Conservation (phyloP, 1,284 basidiomycete species). For the Wallemia hederae region DNA sequence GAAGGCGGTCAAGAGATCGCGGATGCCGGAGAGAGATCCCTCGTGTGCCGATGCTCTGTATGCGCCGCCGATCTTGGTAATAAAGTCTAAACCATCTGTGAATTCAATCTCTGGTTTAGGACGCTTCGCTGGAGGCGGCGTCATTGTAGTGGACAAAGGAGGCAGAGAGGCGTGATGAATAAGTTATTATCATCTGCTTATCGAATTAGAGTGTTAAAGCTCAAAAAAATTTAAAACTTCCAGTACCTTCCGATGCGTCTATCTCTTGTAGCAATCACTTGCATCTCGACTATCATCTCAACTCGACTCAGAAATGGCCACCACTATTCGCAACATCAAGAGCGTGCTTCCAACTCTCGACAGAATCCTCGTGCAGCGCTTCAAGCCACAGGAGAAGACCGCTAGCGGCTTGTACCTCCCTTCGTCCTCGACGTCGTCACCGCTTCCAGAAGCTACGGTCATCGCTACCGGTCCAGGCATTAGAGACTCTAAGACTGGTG, state of each 20-base stretch:
- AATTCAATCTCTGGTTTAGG: background rate
- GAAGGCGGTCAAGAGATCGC: background rate
- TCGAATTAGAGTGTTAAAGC: background rate
- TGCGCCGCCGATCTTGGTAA: background rate
- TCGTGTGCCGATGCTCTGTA: background rate
- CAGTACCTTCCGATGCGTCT: background rate
- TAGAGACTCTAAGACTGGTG: constrained; percentile 39
- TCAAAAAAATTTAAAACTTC: background rate
- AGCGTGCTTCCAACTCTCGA: constrained; percentile 48
- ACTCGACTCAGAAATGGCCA: background rate
- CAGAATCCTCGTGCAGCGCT: constrained; percentile 86
- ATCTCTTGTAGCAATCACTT: background rate
- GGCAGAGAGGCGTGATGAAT: background rate
- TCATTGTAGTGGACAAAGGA: background rate
- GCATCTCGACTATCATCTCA: background rate
- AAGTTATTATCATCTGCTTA: background rate
- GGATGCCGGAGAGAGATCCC: background rate
- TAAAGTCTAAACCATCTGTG: background rate
- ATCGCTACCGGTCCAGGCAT: constrained; percentile 84
- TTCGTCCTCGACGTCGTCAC: constrained; percentile 45
- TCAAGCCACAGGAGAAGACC: constrained; percentile 64
- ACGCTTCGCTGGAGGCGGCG: background rate
- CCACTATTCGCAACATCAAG: constrained; percentile 1
- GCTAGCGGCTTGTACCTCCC: constrained; percentile 81
- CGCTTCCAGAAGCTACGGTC: constrained; percentile 84